Base-by-base conservation (phyloP, 768 basidiomycete genomes). In the Suillus weaverae region DNA sequence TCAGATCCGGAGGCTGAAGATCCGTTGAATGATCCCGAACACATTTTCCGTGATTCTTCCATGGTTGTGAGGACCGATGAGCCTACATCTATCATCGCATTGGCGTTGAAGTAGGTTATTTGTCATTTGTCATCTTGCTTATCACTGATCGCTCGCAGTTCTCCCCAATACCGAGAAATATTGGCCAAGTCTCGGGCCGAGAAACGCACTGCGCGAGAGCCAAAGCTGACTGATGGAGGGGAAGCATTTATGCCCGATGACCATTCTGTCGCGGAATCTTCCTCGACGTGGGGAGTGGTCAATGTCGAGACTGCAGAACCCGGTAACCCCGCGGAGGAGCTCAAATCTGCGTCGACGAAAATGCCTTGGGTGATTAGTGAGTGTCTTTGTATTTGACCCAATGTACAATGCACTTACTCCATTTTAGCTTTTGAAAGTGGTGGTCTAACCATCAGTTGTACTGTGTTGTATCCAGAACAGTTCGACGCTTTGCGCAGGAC, bases 41-140 rank as follows among this genome's bases (percentile, higher is more conserved):
- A 99, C 72, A 90, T 99, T 56, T 98, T 97, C 79, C 85, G 93
- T 43, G 96, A 97, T 72, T 95, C 94, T 18, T 89, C 91, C 2
- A 96, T 99, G 86, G 89, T 98, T 60, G 91, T 99, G 22, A 86
- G 97, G 22, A 95, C 95, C 22, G 95, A 98, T 74, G 97, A 99
- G 72, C 97, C 97, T 3, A 97, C 96, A 0, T 98, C 97, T 20
- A 97, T 99, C 71, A 95, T 99, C 68, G 96, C 97, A 8, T 88
- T 98, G 63, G 94, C 95, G 6, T 78, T 99, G 57, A 93, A 91
- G 94, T 94, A 71, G 70, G 86, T 77, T 9, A 50, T 18, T 60
- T 57, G 16, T 36, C n/a, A 30, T 30, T 2, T 41, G 57, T 9
- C 10, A 20, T 26, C 22, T 22, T 61, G 44, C 26, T 38, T 3